Evolutionary conservation across 2,329 filamentous ascomycete genomes (phyloP), one percentile per base, ranked within the genome.

Genomic region (Dendryphion nanum): DNA sequence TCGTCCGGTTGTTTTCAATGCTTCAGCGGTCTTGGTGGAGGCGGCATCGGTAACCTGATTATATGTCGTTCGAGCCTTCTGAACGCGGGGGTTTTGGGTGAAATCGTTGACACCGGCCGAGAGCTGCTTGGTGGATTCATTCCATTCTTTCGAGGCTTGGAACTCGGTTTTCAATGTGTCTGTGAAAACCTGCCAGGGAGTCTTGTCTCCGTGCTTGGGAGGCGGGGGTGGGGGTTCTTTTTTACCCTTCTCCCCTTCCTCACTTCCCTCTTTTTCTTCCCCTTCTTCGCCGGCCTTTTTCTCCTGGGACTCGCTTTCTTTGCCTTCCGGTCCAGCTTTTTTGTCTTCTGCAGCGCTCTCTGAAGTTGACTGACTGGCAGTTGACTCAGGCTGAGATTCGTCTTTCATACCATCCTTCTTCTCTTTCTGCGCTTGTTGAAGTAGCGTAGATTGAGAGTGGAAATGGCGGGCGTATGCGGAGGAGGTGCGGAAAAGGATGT

Each of bases 61-160:
- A 64, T 95, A 96, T 6, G 89, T 91, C 51, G 89, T 83, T 50
- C 86, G 82, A 19, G 91, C 93, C 55, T 82, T 82, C 59, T 89
- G 85, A 13, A 98, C 87, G 14, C 85, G 86, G 61, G 96, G 90
- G 60, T 89, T 96, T 70, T 97, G 91, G 20, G 84, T 84, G 61
- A 98, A 93, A 57, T 96, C 83, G 61, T 95, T 85, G 14, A 91
- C 89, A 5, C 86, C 87, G 33, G 87, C 88, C 14, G 88, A 86
- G 29, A 98, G 79, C 50, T 93, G 88, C 73, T 98, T 97, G 29
- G 91, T 98, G 30, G 89, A 95, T 63, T 98, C 93, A 61, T 98
- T 95, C 93, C 93, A 98, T 67, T 98, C 93, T 64, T 97, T 95
- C 13, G 90, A 97, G 36, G 89, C 86, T 68, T 96, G 89, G 71